Evolutionary conservation across 306 rosid species (phyloP).

Genomic region (Trifolium repens): DNA sequence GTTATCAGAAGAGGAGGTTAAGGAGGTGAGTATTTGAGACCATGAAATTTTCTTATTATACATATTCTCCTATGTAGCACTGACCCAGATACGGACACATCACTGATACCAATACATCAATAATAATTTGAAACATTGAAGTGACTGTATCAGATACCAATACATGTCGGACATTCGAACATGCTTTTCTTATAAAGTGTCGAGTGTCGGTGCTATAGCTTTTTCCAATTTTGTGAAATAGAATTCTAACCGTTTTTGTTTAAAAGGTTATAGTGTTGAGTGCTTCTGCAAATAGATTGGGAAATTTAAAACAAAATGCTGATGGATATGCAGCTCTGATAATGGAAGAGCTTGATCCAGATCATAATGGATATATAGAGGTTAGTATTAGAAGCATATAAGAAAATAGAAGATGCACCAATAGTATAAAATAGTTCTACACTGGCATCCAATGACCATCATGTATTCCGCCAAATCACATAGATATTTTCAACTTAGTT

Average conservation of each 20-base stretch:
- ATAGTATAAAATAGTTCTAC: too few species aligned
- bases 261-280: conserved; percentile 90
- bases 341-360: conserved; percentile 97
- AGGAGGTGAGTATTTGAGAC: conserved; percentile 65
- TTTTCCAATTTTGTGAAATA: conserved; percentile 20
- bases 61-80: neutral
- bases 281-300: conserved; percentile 85
- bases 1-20: conserved; percentile 87
- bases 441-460: too few species aligned
- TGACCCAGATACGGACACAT: neutral
- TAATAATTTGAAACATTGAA: neutral
- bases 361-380: conserved; percentile 87
- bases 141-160: neutral
- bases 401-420: too few species aligned
- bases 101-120: neutral
- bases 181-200: neutral
- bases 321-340: conserved; percentile 74
- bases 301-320: conserved; percentile 76
- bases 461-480: too few species aligned
- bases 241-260: conserved; percentile 39
- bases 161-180: neutral
- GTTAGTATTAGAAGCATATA: conserved; percentile 40
- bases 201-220: neutral
- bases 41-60: neutral
- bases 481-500: too few species aligned